phyloP scores from a whole-genome alignment of 495 filamentous ascomycete species.

The Usnea hakonensis region DNA sequence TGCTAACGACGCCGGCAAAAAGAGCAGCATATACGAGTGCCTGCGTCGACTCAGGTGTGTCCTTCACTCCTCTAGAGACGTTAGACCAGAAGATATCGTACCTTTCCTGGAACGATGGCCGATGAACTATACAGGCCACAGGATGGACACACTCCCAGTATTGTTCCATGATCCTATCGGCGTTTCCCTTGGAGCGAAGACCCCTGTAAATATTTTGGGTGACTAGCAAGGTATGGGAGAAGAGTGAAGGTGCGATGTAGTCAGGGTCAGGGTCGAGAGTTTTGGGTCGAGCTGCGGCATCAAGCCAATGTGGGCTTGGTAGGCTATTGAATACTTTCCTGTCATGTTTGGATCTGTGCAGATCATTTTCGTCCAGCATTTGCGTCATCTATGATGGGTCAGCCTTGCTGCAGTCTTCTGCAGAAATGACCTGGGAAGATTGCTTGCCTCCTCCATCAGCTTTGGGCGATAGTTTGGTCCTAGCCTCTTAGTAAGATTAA shows the following conservation, averaged over 20 bases:
- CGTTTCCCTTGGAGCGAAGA: neutral
- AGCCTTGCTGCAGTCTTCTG: neutral
- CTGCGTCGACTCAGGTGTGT: slow-evolving; percentile 55
- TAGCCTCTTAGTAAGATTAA: slow-evolving; percentile 66
- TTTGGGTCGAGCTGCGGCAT: slow-evolving; percentile 8
- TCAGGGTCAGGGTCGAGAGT: slow-evolving; percentile 42
- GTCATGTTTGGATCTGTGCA: neutral
- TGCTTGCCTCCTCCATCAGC: slow-evolving; percentile 56
- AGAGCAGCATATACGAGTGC: slow-evolving; percentile 59
- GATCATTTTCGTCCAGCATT: neutral
- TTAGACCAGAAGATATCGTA: slow-evolving; percentile 56
- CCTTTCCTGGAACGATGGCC: slow-evolving; percentile 52
- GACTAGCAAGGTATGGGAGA: neutral
- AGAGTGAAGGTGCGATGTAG: slow-evolving; percentile 51
- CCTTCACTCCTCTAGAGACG: slow-evolving; percentile 38
- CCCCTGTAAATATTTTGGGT: neutral
- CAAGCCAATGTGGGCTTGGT: slow-evolving; percentile 8
- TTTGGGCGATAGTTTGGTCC: slow-evolving; percentile 49
- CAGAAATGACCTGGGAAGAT: neutral
- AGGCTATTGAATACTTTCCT: slow-evolving; percentile 12
- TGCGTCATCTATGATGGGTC: slow-evolving; percentile 5
- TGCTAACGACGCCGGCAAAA: slow-evolving; percentile 59
- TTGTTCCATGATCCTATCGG: neutral
- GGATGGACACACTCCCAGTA: slow-evolving; percentile 56
- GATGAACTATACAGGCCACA: slow-evolving; percentile 55